Evolutionary conservation across 2,329 filamentous ascomycete species (phyloP), one percentile per base, ranked within the genome.

Genomic region (Mariannaea sp.): DNA sequence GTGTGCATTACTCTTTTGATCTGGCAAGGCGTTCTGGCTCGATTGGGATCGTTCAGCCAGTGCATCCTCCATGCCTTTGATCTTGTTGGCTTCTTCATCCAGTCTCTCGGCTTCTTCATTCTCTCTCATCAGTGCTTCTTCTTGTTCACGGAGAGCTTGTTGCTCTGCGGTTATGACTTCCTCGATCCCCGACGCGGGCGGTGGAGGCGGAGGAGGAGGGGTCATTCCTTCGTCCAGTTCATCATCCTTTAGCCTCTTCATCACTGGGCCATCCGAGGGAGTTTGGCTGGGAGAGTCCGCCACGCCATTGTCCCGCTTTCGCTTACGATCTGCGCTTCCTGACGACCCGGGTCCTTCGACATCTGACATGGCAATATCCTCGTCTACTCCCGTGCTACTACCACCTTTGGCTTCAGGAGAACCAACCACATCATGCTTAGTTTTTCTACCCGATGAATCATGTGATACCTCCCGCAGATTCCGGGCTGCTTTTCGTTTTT

Each of bases 401-500:
- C 55, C 55, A 14, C 19, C 49, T 41, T 56, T 59, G 7, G 33
- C 46, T 27, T 32, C 40, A 12, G 64, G 58, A 12, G 66, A 66
- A 41, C 62, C 60, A 16, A 61, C 61, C 12, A 59, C 57, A 17
- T 53, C 53, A 32, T 59, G 46, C 12, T 42, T 58, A 14, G 38
- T 41, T 20, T 39, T 44, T n/a, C 35, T 54, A 4, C 51, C 40
- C 48, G 49, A 53, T 7, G 32, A 54, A 40, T 49, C 51, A 26
- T 32, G 54, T 47, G 60, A 65, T 46, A 55, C 59, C 22, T 67
- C 65, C 54, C 66, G 66, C 14, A 57, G 59, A 24, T 68, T 63
- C 9, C 62, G 68, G 59, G 78, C 79, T 1, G 78, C 75, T 67
- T 84, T 88, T 56, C 81, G 82, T 70, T 85, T 84, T 60, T 92